Evolutionary conservation across 106 monocot species (phyloP).

Genomic region (Acanthochlamys bracteata): DNA sequence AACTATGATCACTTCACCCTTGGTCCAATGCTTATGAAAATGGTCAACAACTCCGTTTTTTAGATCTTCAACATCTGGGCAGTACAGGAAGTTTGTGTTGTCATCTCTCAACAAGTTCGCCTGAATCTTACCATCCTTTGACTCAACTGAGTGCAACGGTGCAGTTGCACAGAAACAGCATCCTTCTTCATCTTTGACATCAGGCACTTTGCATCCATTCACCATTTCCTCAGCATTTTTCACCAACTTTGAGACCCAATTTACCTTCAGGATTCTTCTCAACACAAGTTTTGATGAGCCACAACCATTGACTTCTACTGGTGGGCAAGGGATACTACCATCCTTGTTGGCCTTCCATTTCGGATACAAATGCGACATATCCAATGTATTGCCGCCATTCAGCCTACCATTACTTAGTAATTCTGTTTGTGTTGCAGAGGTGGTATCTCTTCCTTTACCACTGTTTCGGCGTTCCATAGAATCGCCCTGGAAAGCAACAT

Average conservation of each 20-base stretch:
- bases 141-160: slow-evolving; percentile 9
- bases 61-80: slow-evolving; percentile 50
- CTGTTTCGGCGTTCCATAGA: neutral
- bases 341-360: slow-evolving; percentile 73
- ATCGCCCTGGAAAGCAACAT: slow-evolving; percentile 20
- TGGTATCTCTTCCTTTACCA: slow-evolving; percentile 10
- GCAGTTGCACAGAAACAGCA: slow-evolving; percentile 26
- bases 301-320: slow-evolving; percentile 41
- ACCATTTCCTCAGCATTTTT: slow-evolving; percentile 97
- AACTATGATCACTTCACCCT: slow-evolving; percentile 70
- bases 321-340: slow-evolving; percentile 73
- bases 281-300: slow-evolving; percentile 55
- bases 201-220: slow-evolving; percentile 64
- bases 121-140: slow-evolving; percentile 10
- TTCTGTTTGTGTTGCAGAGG: slow-evolving; percentile 2
- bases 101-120: slow-evolving; percentile 36
- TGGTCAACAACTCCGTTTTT: slow-evolving; percentile 44
- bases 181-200: slow-evolving; percentile 12
- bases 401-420: slow-evolving; percentile 7
- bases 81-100: slow-evolving; percentile 44
- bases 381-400: slow-evolving; percentile 20
- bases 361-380: slow-evolving; percentile 51
- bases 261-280: slow-evolving; percentile 84
- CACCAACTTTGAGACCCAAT: slow-evolving; percentile 82
- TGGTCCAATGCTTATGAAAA: slow-evolving; percentile 77